Evolutionary conservation across 2,329 filamentous ascomycete species (phyloP), one percentile per base, ranked within the genome.

Genomic region (Corinectria fuckeliana): DNA sequence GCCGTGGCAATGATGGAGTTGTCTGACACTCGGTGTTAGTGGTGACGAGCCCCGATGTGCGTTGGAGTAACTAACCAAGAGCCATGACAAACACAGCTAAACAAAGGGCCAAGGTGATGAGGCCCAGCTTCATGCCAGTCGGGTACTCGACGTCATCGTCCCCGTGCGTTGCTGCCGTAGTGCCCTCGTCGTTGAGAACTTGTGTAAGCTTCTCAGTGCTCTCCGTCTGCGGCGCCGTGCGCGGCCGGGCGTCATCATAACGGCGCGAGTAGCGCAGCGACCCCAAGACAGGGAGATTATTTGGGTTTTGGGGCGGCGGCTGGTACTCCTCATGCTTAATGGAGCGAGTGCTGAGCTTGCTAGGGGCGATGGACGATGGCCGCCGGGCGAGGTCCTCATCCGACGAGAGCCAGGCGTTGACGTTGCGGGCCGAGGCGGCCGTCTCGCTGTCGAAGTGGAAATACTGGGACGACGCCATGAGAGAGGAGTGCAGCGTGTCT

Each of bases 1-100:
- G 78, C 78, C 1, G 78, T 80, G 8, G 78, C 76, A 48, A 80
- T 77, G 57, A 80, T 79, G 16, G 74, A 74, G 54, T 75, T 75
- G 57, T 77, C 74, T 76, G 44, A 2, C 2, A 11, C 13, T 23
- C 2, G 11, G 11, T 44, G 28, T 70, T n/a, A 67, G 59, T 5
- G 28, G 34, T 38, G 20, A n/a, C 18, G 11, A 7, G 25, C 20
- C 21, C 21, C 5, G 3, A 8, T 14, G 9, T 4, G 4, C 5
- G 10, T 0, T 11, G n/a, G 5, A 4, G 0, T 3, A 10, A 50
- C 69, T 50, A 62, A 73, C 76, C 76, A 4, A 79, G 70, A 2
- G 77, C 76, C 72, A 79, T 77, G 38, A 79, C 69, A 57, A 79
- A 78, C 10, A 79, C 76, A 13, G 75, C 74, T 13, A 78, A 60